phyloP scores from a whole-genome alignment of 768 basidiomycete genomes.

The Trametes meyenii region DNA sequence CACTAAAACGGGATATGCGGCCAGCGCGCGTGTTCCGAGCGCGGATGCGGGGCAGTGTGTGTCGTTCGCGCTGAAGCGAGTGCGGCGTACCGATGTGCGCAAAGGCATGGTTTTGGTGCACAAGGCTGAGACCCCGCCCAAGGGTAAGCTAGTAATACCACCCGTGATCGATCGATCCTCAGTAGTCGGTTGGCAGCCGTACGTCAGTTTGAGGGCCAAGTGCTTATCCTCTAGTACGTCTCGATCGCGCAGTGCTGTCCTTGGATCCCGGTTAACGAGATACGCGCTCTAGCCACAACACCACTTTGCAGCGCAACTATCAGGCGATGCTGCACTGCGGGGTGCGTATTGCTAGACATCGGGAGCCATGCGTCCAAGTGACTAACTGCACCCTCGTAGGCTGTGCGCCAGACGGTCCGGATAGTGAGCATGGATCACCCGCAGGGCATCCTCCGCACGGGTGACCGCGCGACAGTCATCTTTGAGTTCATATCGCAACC shows the following conservation, averaged over 20 bases:
- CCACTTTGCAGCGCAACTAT: conserved; percentile 90
- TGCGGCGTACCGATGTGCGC: conserved; percentile 76
- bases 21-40: conserved; percentile 73
- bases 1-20: too few species aligned
- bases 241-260: not conserved
- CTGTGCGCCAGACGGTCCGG: conserved; percentile 88
- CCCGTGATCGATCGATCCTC: not conserved
- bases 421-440: conserved; percentile 92
- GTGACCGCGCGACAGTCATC: conserved; percentile 90
- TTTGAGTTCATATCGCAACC: conserved; percentile 94
- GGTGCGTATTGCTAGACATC: conserved; percentile 42
- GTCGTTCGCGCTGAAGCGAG: conserved; percentile 88
- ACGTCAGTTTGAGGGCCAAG: conserved; percentile 88
- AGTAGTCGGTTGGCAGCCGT: conserved; percentile 52
- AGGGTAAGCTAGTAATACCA: conserved; percentile 48
- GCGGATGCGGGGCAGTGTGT: conserved; percentile 98
- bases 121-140: conserved; percentile 76
- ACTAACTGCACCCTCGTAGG: conserved; percentile 46
- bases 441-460: conserved; percentile 86
- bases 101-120: conserved; percentile 95
- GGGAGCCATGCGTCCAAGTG: too few species aligned
- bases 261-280: conserved; percentile 4
- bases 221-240: conserved; percentile 87
- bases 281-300: conserved; percentile 67
- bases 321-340: conserved; percentile 97